Base-by-base conservation (phyloP, 2,329 filamentous ascomycete species). In the Alternaria sp. region DNA sequence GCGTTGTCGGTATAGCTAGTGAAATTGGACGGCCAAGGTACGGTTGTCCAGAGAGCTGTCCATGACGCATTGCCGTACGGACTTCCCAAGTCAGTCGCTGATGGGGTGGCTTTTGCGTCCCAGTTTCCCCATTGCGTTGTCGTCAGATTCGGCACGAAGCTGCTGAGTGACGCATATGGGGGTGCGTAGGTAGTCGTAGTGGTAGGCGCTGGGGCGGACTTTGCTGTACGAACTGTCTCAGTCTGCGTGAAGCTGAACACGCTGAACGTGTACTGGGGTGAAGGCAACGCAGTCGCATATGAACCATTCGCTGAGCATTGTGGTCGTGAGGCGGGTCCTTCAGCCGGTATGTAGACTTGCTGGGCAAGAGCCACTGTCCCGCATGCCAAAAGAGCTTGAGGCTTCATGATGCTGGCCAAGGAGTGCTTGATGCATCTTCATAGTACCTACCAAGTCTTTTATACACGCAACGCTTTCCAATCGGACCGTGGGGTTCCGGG, bases 111-210 rank as follows among this genome's bases (percentile, higher is more conserved):
- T 28, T 72, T 70, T 7, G 78, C 77, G 43, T 80, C 59, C 79
- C 79, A 81, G 44, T 78, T 80, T 11, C 79, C 79, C 79, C 79
- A 81, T 57, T 77, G 79, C 3, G 78, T 81, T 4, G 78, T 80
- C 2, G 72, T 75, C 47, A 79, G 55, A 46, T 72, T 65, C 0
- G 77, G 75, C 4, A 81, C 68, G 7, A 81, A 67, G 32, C 69
- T 65, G 34, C 75, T 77, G 43, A 81, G 63, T 1, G 68, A 74
- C 14, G 66, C 70, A 48, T 78, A 79, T 1, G 75, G 72, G n/a
- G 74, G 65, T 16, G 79, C 79, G 56, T 76, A 81, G 0, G 72
- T 73, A 3, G 74, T 75, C 1, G 70, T 75, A 0, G 75, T 71
- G 5, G 70, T 72, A 7, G 78, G 72, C 5, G 68, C 65, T 7